phyloP scores from a whole-genome alignment of 2,329 filamentous ascomycete species.

The Colletotrichum sp. region DNA sequence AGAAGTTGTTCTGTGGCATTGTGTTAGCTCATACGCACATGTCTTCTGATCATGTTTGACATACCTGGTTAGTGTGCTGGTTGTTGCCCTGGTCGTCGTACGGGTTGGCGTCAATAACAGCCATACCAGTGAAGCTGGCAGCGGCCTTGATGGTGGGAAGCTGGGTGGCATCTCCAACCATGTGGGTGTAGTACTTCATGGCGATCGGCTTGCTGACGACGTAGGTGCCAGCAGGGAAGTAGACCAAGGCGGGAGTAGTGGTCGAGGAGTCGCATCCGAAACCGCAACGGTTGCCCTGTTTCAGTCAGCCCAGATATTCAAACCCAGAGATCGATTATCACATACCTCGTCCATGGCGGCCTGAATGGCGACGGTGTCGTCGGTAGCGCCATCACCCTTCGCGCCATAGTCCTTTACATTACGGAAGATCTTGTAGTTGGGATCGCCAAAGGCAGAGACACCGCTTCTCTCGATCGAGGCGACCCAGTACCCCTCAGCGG shows the following conservation, averaged over 20 bases:
- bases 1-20: slow-evolving; percentile 60
- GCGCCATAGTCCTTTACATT: slow-evolving; percentile 81
- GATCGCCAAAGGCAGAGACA: slow-evolving; percentile 63
- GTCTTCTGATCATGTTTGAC: neutral
- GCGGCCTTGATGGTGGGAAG: slow-evolving; percentile 79
- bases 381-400: slow-evolving; percentile 69
- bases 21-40: slow-evolving; percentile 35
- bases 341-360: slow-evolving; percentile 38
- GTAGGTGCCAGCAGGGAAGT: slow-evolving; percentile 91
- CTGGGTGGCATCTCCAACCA: slow-evolving; percentile 79
- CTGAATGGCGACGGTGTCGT: slow-evolving; percentile 92
- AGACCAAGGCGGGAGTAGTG: slow-evolving; percentile 83
- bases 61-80: slow-evolving; percentile 78
- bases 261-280: slow-evolving; percentile 84
- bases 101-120: slow-evolving; percentile 86
- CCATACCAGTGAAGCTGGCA: slow-evolving; percentile 79
- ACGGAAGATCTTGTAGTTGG: slow-evolving; percentile 74
- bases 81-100: slow-evolving; percentile 74
- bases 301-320: neutral
- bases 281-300: slow-evolving; percentile 76
- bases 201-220: slow-evolving; percentile 79
- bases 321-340: no score
- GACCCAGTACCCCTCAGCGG: slow-evolving; percentile 71
- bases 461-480: slow-evolving; percentile 73
- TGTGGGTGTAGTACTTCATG: slow-evolving; percentile 92